Evolutionary conservation across 2,329 filamentous ascomycete species (phyloP).

Genomic region (Ophiocordyceps camponoti-floridani): DNA sequence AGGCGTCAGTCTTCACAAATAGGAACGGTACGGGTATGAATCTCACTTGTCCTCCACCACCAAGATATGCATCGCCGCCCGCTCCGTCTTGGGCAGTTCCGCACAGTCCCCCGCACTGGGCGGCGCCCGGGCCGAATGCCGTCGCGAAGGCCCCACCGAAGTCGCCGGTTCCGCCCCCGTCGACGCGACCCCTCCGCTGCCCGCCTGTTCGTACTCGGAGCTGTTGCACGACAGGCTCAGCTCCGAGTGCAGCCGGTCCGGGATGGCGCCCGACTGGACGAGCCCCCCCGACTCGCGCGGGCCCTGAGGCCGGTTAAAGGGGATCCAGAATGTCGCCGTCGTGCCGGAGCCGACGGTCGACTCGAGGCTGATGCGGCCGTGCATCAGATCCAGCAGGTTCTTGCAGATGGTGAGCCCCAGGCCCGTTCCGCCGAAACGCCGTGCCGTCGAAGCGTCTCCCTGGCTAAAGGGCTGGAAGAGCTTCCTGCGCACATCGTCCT

Average conservation of each 20-base stretch:
- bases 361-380: slow-evolving; percentile 64
- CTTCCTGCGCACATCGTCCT: slow-evolving; percentile 52
- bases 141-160: slow-evolving; percentile 16
- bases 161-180: slow-evolving; percentile 31
- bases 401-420: slow-evolving; percentile 90
- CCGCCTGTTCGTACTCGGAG: slow-evolving; percentile 43
- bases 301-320: slow-evolving; percentile 63
- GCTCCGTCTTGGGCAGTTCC: slow-evolving; percentile 10
- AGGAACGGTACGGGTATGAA: slow-evolving; percentile 15
- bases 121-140: slow-evolving; percentile 12
- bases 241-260: slow-evolving; percentile 47
- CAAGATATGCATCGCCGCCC: slow-evolving; percentile 20
- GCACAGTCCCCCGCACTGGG: slow-evolving; percentile 3
- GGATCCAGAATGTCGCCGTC: slow-evolving; percentile 61
- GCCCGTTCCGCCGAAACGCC: slow-evolving; percentile 82
- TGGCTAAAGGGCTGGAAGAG: slow-evolving; percentile 86
- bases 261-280: slow-evolving; percentile 44
- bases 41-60: slow-evolving; percentile 50
- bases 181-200: slow-evolving; percentile 13
- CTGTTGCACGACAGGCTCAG: slow-evolving; percentile 48
- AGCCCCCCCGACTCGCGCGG: slow-evolving; percentile 24
- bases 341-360: slow-evolving; percentile 44
- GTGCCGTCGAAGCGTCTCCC: slow-evolving; percentile 74
- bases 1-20: slow-evolving; percentile 51
- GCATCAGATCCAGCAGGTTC: slow-evolving; percentile 79